phyloP scores from a whole-genome alignment of 2,329 filamentous ascomycete genomes.

The Acrodontium crateriforme region DNA sequence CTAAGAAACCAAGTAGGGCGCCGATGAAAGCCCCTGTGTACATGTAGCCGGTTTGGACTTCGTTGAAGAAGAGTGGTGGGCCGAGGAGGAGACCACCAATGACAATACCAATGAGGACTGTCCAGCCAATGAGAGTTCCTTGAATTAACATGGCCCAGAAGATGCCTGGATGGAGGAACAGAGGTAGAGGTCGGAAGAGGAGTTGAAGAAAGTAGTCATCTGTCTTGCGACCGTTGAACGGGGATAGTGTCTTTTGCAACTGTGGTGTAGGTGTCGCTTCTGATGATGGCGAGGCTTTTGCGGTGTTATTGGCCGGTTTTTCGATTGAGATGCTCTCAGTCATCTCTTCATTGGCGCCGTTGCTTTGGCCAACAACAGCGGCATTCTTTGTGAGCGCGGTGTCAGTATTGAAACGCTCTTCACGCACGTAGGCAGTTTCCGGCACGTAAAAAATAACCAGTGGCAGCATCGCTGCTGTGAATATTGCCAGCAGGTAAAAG shows the following conservation, averaged over 20 bases:
- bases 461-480: slow-evolving; percentile 56
- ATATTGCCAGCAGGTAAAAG: slow-evolving; percentile 80
- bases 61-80: slow-evolving; percentile 66
- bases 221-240: slow-evolving; percentile 73
- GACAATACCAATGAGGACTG: slow-evolving; percentile 78
- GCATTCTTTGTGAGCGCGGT: slow-evolving; percentile 30
- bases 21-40: slow-evolving; percentile 80
- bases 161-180: slow-evolving; percentile 75
- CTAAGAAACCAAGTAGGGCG: slow-evolving; percentile 58
- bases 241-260: slow-evolving; percentile 16
- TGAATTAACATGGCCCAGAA: slow-evolving; percentile 72
- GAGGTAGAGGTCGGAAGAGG: slow-evolving; percentile 59
- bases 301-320: slow-evolving; percentile 1
- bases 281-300: slow-evolving; percentile 2
- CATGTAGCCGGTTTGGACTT: slow-evolving; percentile 71
- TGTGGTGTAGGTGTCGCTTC: slow-evolving; percentile 4
- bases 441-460: slow-evolving; percentile 67
- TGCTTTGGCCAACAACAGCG: slow-evolving; percentile 1
- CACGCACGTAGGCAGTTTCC: slow-evolving; percentile 65
- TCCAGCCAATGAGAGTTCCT: slow-evolving; percentile 88
- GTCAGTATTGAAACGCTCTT: slow-evolving; percentile 55
- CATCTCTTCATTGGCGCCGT: not conserved
- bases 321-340: slow-evolving; percentile 2
- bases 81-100: slow-evolving; percentile 71
- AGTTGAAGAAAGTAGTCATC: slow-evolving; percentile 57